Conservation (phyloP, 257 asterid species). For the Fraxinus cuspidata region DNA sequence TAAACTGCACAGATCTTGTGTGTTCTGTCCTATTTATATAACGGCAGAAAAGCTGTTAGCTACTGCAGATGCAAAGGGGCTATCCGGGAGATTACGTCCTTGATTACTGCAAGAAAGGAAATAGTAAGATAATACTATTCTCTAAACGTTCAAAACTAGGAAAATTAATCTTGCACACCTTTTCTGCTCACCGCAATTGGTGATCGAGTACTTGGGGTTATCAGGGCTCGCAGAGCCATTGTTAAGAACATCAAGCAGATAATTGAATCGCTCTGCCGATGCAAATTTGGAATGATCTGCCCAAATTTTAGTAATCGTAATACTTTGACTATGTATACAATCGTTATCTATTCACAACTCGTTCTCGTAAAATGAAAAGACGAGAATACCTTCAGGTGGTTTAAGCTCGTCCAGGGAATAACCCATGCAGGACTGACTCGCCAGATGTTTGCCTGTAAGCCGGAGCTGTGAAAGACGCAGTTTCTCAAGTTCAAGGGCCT, state of each 20-base stretch:
- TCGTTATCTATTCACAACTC: not conserved
- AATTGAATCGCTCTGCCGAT: slow-evolving; percentile 46
- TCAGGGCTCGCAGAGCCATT: slow-evolving; percentile 47
- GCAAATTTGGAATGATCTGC: slow-evolving; percentile 52
- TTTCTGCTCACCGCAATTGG: slow-evolving; percentile 51
- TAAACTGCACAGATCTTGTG: slow-evolving; percentile 26
- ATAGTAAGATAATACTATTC: not conserved
- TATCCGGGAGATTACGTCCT: slow-evolving; percentile 68
- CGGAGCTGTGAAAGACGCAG: slow-evolving; percentile 63
- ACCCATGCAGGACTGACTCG: slow-evolving; percentile 36
- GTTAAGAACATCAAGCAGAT: slow-evolving; percentile 44
- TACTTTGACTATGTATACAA: not conserved
- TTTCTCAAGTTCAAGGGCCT: slow-evolving; percentile 53
- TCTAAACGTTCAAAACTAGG: not conserved
- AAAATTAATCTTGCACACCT: slow-evolving; percentile 43
- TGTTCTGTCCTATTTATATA: slow-evolving; percentile 38
- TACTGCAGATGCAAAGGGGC: slow-evolving; percentile 60
- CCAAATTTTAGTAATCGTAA: not conserved
- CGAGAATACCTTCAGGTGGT: slow-evolving; percentile 46
- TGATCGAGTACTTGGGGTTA: slow-evolving; percentile 37
- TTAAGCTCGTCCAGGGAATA: slow-evolving; percentile 52
- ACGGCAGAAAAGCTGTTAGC: slow-evolving; percentile 56
- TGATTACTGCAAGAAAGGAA: slow-evolving; percentile 42
- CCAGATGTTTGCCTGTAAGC: slow-evolving; percentile 41
- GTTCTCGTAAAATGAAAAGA: not conserved